phyloP scores from a whole-genome alignment of 2,329 filamentous ascomycete genomes.

The Zymoseptoria crescenta region DNA sequence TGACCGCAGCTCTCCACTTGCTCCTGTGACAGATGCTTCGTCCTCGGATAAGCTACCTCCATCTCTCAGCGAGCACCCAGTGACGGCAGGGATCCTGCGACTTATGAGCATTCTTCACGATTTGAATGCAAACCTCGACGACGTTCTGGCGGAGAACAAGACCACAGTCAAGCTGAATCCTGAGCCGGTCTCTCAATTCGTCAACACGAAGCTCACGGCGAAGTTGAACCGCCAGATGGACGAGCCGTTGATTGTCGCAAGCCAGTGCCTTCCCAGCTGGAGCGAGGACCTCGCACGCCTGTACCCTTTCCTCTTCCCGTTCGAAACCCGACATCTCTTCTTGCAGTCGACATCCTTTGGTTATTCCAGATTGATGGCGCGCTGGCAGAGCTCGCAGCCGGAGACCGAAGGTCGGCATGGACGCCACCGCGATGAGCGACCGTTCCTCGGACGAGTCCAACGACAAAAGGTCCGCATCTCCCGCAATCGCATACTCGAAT shows the following conservation, averaged over 20 bases:
- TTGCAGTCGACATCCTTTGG: slow-evolving; percentile 96
- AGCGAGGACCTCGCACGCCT: slow-evolving; percentile 87
- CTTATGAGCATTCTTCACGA: slow-evolving; percentile 86
- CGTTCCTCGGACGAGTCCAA: slow-evolving; percentile 83
- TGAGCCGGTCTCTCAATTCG: slow-evolving; percentile 86
- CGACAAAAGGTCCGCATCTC: slow-evolving; percentile 98
- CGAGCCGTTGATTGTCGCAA: slow-evolving; percentile 92
- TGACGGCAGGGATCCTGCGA: slow-evolving; percentile 78
- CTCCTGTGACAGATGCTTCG: slow-evolving; percentile 45
- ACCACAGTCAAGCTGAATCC: slow-evolving; percentile 62
- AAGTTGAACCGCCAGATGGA: slow-evolving; percentile 96
- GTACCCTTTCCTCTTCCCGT: slow-evolving; percentile 95
- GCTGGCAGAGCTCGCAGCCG: slow-evolving; percentile 89
- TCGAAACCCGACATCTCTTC: slow-evolving; percentile 94
- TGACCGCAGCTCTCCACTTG: slow-evolving; percentile 52
- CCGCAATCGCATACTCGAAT: slow-evolving; percentile 87
- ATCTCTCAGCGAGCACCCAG: slow-evolving; percentile 74
- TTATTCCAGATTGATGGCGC: slow-evolving; percentile 92
- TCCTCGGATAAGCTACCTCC: slow-evolving; percentile 59
- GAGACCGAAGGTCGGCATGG: slow-evolving; percentile 74
- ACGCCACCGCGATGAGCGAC: slow-evolving; percentile 75
- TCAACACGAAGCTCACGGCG: slow-evolving; percentile 96
- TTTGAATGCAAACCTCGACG: slow-evolving; percentile 86
- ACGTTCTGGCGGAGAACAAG: slow-evolving; percentile 74
- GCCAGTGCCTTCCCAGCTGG: slow-evolving; percentile 92